These are phyloP conservation scores for Phytophthora fragariae DNA, from an alignment of 352 stramenopile genomes.

Conservation along the genomic window DNA sequence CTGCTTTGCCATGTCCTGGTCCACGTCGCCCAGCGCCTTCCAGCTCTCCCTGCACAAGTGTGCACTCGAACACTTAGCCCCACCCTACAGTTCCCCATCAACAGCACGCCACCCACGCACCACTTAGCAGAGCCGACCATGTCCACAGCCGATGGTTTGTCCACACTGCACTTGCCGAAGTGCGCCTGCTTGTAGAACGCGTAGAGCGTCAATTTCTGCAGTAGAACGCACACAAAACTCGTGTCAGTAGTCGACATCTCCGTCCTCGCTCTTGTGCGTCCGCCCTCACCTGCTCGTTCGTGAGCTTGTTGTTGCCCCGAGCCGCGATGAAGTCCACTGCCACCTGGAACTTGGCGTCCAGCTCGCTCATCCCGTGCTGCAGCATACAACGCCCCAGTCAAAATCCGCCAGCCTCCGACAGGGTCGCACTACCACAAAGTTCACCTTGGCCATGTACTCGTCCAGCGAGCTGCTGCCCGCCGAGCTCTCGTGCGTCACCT, in stretches of 20 bases:
- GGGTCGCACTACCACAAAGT: background rate
- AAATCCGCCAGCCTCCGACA: background rate
- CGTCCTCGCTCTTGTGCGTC: background rate
- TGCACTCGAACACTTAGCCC: background rate
- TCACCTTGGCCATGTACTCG: constrained; percentile 65
- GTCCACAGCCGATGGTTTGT: constrained; percentile 72
- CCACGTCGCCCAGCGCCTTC: constrained; percentile 66
- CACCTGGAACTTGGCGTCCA: constrained; percentile 77
- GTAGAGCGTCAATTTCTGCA: constrained; percentile 76
- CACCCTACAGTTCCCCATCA: background rate
- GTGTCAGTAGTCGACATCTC: constrained; percentile 18
- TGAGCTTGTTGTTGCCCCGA: constrained; percentile 54
- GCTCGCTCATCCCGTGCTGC: constrained; percentile 66
- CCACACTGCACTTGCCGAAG: constrained; percentile 58
- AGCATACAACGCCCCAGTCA: constrained; percentile 16
- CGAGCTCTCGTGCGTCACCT: constrained; percentile 40
- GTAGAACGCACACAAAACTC: constrained; percentile 8
- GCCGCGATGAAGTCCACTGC: constrained; percentile 70
- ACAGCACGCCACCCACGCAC: constrained; percentile 29
- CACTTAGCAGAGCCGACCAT: constrained; percentile 78
- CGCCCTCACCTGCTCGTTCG: constrained; percentile 64
- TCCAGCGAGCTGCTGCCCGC: constrained; percentile 51
- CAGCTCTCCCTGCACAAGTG: constrained; percentile 63
- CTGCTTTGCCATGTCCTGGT: constrained; percentile 58
- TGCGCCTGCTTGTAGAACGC: constrained; percentile 87